Base-by-base conservation (phyloP, 208 protist species). In the Vickermania ingenoplastis region DNA sequence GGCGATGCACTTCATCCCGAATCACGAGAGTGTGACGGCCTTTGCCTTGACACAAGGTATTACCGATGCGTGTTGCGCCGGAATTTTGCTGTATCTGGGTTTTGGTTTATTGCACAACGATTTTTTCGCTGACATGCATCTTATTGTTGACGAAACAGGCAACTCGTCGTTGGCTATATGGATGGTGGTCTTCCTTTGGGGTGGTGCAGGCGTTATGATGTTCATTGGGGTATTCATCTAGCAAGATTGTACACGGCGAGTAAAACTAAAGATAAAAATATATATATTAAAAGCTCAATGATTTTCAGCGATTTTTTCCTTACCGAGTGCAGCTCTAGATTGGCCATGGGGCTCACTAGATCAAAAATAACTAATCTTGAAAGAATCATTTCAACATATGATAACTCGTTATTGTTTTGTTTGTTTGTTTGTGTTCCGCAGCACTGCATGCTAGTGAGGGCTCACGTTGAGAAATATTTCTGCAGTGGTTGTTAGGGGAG, bases 11-110 rank as follows among this genome's bases (percentile, higher is more conserved):
- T 56, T 67, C 24, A 23, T 66, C 22, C 41, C 62, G 17, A 26
- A 73, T 21, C 69, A 71, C 50, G 55, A 72, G 21, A 75, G 67
- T 21, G 65, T 71, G 14, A 23, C 26, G 3, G 55, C 61, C 0
- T 88, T 82, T 51, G 57, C 83, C 1, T 54, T 75, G 1, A 65
- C 65, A 11, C 71, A 82, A 31, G 77, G 73, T 41, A 69, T 86
- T 13, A 53, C 75, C 50, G 71, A 83, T 29, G 57, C 79, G 0
- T 28, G 78, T 2, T 90, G 83, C 54, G 68, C 73, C 2, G 83
- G 83, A 13, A 81, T 90, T 27, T 60, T 90, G 25, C 69, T 90
- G 22, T 90, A 90, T 57, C 54, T 86, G 21, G 77, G 65, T 13
- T 80, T 81, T 57, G 52, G 67, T 41, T 53, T 90, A 21, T 66